Conservation (phyloP, 23 red algal genomes). For the Gracilariopsis chorda region DNA sequence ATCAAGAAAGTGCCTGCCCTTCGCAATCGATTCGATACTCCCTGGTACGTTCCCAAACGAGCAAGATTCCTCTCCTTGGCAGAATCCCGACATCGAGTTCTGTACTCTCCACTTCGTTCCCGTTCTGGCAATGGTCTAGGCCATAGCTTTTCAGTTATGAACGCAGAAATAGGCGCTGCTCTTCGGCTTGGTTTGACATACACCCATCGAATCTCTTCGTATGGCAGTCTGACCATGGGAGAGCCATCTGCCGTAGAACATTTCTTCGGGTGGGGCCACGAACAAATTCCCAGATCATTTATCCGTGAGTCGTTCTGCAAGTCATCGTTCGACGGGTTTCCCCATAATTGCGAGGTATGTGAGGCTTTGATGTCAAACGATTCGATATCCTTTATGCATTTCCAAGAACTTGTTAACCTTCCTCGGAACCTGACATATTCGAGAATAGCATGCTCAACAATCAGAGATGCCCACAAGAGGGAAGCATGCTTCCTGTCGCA, state of each 20-base stretch:
- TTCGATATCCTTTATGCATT: not conserved
- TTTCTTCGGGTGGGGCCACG: constrained; percentile 13
- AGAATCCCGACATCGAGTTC: constrained; percentile 13
- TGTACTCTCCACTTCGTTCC: not conserved
- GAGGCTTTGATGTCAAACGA: not conserved
- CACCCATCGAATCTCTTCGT: not conserved
- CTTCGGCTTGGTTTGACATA: constrained; percentile 13
- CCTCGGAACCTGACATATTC: not conserved
- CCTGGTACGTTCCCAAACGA: not conserved
- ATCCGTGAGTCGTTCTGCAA: not conserved
- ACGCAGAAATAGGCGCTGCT: constrained; percentile 7
- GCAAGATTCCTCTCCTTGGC: not conserved
- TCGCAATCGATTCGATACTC: not conserved
- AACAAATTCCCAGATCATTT: not conserved
- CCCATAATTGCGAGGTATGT: not conserved
- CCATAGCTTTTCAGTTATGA: not conserved
- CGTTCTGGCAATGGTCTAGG: constrained; percentile 1
- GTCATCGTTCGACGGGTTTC: not conserved
- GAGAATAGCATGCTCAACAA: not conserved
- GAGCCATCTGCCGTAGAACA: not conserved
- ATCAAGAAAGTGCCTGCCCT: not conserved
- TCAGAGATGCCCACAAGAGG: not conserved
- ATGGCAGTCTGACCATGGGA: not conserved
- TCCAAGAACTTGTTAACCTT: not conserved
- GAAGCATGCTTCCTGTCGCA: not conserved